Conservation (phyloP, 768 basidiomycete species). For the Suillus decipiens region DNA sequence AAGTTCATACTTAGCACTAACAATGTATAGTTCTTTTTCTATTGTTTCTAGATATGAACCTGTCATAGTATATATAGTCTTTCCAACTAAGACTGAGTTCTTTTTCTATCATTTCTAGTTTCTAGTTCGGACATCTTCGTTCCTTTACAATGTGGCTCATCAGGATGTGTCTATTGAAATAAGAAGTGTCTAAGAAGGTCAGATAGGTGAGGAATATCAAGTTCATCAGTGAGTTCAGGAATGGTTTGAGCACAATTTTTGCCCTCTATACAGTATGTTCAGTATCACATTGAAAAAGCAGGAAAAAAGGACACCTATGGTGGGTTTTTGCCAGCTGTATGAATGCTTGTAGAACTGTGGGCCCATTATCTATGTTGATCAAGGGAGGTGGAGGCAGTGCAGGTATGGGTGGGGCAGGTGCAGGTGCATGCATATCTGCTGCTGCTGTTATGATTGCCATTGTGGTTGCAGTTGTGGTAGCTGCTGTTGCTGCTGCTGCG, state of each 20-base stretch:
- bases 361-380: neutral
- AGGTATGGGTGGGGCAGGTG: neutral
- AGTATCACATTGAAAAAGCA: no score
- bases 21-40: no score
- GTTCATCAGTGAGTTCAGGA: neutral
- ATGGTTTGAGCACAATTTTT: neutral
- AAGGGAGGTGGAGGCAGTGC: neutral
- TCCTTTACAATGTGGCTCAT: slow-evolving; percentile 11
- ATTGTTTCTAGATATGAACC: no score
- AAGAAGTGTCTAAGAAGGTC: slow-evolving; percentile 3
- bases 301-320: neutral
- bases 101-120: no score
- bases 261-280: slow-evolving; percentile 1
- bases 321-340: neutral
- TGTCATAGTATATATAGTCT: no score
- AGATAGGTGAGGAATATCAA: neutral
- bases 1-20: no score
- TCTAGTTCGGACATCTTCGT: no score
- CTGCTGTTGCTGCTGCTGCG: neutral
- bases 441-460: neutral
- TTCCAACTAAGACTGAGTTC: no score
- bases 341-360: neutral
- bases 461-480: neutral
- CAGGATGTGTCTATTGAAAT: slow-evolving; percentile 5
- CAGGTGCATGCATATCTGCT: neutral